phyloP scores from a whole-genome alignment of 2,329 filamentous ascomycete genomes.

The Ceratocystis smalleyi region DNA sequence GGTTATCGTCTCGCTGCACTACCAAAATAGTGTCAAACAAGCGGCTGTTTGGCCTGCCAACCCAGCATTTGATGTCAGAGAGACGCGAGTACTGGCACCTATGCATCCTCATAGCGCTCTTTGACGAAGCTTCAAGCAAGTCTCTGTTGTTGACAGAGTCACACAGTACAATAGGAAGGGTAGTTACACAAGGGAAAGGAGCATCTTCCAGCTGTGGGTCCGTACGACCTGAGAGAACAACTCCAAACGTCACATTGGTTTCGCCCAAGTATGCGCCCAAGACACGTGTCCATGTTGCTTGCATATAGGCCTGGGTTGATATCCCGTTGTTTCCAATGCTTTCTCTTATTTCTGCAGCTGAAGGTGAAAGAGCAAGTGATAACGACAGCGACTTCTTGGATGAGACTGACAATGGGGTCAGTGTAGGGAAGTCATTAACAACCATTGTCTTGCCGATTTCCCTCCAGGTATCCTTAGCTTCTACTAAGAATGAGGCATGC shows the following conservation, averaged over 20 bases:
- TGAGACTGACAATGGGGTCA: constrained; percentile 45
- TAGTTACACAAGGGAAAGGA: constrained; percentile 67
- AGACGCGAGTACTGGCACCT: constrained; percentile 59
- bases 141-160: constrained; percentile 33
- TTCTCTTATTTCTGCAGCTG: constrained; percentile 31
- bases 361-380: neutral
- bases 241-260: constrained; percentile 56
- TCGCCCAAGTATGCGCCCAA: constrained; percentile 67
- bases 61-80: constrained; percentile 54
- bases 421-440: constrained; percentile 57
- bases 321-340: constrained; percentile 43
- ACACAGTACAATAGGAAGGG: constrained; percentile 49
- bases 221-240: constrained; percentile 62
- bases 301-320: constrained; percentile 60
- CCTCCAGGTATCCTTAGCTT: constrained; percentile 47
- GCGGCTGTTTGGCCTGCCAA: constrained; percentile 45
- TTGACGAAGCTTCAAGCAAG: constrained; percentile 48
- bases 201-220: constrained; percentile 41
- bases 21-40: constrained; percentile 78
- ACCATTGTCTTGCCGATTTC: constrained; percentile 35
- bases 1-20: constrained; percentile 42
- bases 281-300: constrained; percentile 63
- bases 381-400: constrained; percentile 23
- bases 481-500: constrained; percentile 10
- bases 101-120: constrained; percentile 46